phyloP scores from a whole-genome alignment of 2,329 filamentous ascomycete species.

The Pseudogymnoascus sp. region DNA sequence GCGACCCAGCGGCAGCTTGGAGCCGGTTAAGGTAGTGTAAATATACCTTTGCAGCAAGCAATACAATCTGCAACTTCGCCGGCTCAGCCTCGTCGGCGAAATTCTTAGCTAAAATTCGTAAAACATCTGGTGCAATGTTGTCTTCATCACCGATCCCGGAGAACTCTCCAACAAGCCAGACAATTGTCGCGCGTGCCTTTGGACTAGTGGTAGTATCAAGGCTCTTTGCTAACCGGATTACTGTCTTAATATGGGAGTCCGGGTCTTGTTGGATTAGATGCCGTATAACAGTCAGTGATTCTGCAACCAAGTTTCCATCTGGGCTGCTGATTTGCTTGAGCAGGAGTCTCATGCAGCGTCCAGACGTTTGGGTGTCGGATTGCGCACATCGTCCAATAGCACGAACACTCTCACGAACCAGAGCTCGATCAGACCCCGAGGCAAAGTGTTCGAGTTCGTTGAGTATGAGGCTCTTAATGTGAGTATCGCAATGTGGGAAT shows the following conservation, averaged over 20 bases:
- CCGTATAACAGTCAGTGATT: slow-evolving; percentile 87
- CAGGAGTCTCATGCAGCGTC: slow-evolving; percentile 72
- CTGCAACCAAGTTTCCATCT: slow-evolving; percentile 80
- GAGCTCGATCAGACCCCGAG: slow-evolving; percentile 59
- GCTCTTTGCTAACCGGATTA: slow-evolving; percentile 81
- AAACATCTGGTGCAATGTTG: slow-evolving; percentile 86
- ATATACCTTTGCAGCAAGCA: slow-evolving; percentile 94
- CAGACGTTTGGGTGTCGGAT: slow-evolving; percentile 58
- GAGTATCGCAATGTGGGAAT: slow-evolving; percentile 69
- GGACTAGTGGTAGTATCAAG: slow-evolving; percentile 82
- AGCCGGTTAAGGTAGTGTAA: slow-evolving; percentile 72
- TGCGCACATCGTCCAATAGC: slow-evolving; percentile 93
- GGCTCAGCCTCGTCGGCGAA: slow-evolving; percentile 78
- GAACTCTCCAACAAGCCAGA: slow-evolving; percentile 96
- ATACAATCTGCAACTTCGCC: slow-evolving; percentile 82
- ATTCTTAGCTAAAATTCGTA: slow-evolving; percentile 76
- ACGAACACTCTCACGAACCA: slow-evolving; percentile 82
- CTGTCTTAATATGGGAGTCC: slow-evolving; percentile 68
- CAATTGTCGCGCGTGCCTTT: slow-evolving; percentile 83
- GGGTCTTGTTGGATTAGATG: slow-evolving; percentile 93
- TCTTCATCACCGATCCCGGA: slow-evolving; percentile 69
- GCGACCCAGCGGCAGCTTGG: slow-evolving; percentile 30
- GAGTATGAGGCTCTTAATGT: slow-evolving; percentile 76
- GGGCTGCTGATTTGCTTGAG: slow-evolving; percentile 80
- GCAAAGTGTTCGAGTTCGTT: slow-evolving; percentile 93